Base-by-base conservation (phyloP, 2,329 filamentous ascomycete species). In the Fusarium sp. region DNA sequence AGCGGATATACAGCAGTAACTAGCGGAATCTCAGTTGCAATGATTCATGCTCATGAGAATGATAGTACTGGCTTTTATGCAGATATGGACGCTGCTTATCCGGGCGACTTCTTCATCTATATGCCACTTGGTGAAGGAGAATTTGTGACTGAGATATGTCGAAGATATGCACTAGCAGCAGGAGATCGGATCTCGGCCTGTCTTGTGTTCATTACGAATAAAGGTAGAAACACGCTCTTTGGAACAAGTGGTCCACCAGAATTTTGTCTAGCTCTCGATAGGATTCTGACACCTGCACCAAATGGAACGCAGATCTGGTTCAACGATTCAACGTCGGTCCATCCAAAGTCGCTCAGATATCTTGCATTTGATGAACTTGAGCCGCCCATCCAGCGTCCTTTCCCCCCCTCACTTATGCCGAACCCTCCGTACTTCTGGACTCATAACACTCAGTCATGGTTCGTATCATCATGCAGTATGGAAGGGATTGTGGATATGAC, bases 71-170 rank as follows among this genome's bases (percentile, higher is more conserved):
- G 51, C 6, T 69, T 67, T 24, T 64, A 69, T 52, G 13, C 13
- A 25, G 46, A 69, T 18, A 63, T 67, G 25, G 41, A 67, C 18
- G 22, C 34, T 25, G 30, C 49, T 45, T 54, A 22, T 22, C 24
- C 54, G 5, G 8, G 41, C 4, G 24, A 5, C 27, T 67, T 61
- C 34, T 47, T 65, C 1, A 34, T 48, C n/a, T 13, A 69, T 29
- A 58, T 68, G 67, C 52, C 64, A 42, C 64, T 68, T 16, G 60
- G 68, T 4, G 20, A 65, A 48, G 60, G 57, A 40, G 64, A 69
- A 48, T 61, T 13, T 27, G 53, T 67, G 20, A 65, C 60, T 2
- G 56, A 67, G 12, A 57, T 68, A 16, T 67, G 56, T 48, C 52
- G 57, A 41, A 44, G 64, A 58, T 65, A 61, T 40, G 64, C 44